Percentiles rank a stretch among this genome's conserved stretches.
Evolutionary conservation across 129 eudicot species (phyloP).

Genomic region (Smallanthus sonchifolius): DNA sequence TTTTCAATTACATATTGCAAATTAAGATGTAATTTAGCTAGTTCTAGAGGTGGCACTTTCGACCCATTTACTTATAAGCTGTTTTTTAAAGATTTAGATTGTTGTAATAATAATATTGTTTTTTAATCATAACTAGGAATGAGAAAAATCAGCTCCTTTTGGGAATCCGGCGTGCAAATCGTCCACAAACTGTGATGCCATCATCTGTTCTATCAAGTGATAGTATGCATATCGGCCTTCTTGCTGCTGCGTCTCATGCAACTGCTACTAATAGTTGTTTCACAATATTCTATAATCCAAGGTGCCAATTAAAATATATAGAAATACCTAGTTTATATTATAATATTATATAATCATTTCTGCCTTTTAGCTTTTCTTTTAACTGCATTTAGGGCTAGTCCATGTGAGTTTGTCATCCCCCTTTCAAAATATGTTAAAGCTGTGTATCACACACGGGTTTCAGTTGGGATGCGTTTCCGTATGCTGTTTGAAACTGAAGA

Average conservation of each 20-base stretch:
- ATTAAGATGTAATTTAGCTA: neutral
- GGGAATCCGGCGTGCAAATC: conserved; percentile 89
- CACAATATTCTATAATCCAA: conserved; percentile 86
- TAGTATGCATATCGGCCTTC: conserved; percentile 98
- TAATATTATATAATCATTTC: neutral
- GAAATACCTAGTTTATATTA: neutral
- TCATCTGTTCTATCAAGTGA: conserved; percentile 98
- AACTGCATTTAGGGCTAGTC: conserved; percentile 76
- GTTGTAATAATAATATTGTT: neutral
- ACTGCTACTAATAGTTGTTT: conserved; percentile 91
- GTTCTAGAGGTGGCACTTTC: neutral
- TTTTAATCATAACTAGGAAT: conserved; percentile 45
- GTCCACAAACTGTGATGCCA: conserved; percentile 98
- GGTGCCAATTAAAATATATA: conserved; percentile 33
- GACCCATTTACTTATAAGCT: neutral
- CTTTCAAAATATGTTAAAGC: conserved; percentile 90
- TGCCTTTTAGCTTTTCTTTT: conserved; percentile 18
- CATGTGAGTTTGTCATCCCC: conserved; percentile 91
- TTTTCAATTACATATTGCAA: neutral
- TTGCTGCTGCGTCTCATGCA: conserved; percentile 99
- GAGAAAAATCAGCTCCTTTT: conserved; percentile 94
- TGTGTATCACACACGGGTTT: conserved; percentile 88
- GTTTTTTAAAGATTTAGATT: neutral
- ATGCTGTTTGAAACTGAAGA: conserved; percentile 99
- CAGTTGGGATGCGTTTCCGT: conserved; percentile 98